phyloP scores from a whole-genome alignment of 2,329 filamentous ascomycete genomes.

The Massarina eburnea region DNA sequence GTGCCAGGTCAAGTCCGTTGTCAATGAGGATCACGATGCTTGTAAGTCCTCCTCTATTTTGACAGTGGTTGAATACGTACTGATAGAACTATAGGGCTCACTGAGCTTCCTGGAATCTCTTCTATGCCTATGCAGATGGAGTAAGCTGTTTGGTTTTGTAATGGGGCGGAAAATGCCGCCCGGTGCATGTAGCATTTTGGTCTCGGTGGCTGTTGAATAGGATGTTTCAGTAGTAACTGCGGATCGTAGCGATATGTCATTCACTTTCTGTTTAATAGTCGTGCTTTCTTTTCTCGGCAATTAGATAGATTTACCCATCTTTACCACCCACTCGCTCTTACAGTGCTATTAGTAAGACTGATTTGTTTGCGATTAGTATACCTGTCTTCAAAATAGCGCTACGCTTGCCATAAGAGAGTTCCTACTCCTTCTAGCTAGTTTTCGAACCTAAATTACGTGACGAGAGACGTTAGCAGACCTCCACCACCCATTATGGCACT shows the following conservation, averaged over 20 bases:
- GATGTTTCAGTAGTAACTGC: not conserved
- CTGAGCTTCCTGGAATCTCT: constrained; percentile 14
- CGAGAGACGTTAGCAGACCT: too few species aligned
- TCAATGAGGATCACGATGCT: constrained; percentile 17
- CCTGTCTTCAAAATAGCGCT: too few species aligned
- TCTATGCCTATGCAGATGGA: constrained; percentile 10
- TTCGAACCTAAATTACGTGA: too few species aligned
- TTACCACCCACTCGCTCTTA: not conserved
- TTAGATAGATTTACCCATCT: not conserved
- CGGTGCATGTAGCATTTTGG: not conserved
- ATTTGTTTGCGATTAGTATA: too few species aligned
- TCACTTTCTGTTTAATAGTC: not conserved
- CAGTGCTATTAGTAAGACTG: too few species aligned
- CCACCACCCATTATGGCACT: too few species aligned
- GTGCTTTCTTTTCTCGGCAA: not conserved
- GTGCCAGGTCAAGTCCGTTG: constrained; percentile 12
- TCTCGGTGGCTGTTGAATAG: not conserved
- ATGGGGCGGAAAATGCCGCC: not conserved
- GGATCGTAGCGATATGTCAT: not conserved
- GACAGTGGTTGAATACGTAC: not conserved
- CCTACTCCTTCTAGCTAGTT: too few species aligned
- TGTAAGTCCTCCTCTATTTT: constrained; percentile 10
- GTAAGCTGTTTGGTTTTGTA: not conserved
- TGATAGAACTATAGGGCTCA: constrained; percentile 9
- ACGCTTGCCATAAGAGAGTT: too few species aligned